A percentile compares a stretch with the other conserved stretches of the same genome.
Evolutionary conservation across 164 flowering plant genomes (phyloP).

Genomic region (Vitis labrusca): DNA sequence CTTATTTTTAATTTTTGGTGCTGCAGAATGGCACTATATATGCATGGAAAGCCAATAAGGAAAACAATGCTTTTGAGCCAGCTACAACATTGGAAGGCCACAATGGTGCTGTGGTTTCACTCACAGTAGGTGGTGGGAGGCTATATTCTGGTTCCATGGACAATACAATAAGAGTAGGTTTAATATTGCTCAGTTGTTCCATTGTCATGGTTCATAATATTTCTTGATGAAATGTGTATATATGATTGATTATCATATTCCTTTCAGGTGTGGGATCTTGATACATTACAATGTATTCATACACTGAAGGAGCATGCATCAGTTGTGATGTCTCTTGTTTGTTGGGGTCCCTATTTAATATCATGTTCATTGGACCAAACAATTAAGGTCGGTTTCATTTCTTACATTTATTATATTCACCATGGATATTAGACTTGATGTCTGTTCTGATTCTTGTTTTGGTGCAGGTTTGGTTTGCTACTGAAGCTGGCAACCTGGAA

Average conservation of each 20-base stretch:
- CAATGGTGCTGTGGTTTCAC: conserved; percentile 30
- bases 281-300: conserved; percentile 33
- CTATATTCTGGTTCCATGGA: conserved; percentile 54
- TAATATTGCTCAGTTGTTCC: neutral
- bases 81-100: conserved; percentile 38
- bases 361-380: too few relatives aligned
- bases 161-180: conserved; percentile 37
- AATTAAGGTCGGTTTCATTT: too few relatives aligned
- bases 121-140: conserved; percentile 30
- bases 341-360: too few relatives aligned
- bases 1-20: neutral
- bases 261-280: conserved; percentile 39
- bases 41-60: conserved; percentile 35
- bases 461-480: too few relatives aligned
- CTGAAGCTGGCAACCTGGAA: too few relatives aligned
- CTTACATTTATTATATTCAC: too few relatives aligned
- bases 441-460: too few relatives aligned
- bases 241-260: too few relatives aligned
- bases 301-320: conserved; percentile 10
- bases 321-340: too few relatives aligned
- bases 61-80: conserved; percentile 10
- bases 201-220: neutral
- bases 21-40: conserved; percentile 40
- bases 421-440: too few relatives aligned
- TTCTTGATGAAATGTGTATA: neutral